Evolutionary conservation across 257 asterid genomes (phyloP).

Genomic region (Cordia subcordata): DNA sequence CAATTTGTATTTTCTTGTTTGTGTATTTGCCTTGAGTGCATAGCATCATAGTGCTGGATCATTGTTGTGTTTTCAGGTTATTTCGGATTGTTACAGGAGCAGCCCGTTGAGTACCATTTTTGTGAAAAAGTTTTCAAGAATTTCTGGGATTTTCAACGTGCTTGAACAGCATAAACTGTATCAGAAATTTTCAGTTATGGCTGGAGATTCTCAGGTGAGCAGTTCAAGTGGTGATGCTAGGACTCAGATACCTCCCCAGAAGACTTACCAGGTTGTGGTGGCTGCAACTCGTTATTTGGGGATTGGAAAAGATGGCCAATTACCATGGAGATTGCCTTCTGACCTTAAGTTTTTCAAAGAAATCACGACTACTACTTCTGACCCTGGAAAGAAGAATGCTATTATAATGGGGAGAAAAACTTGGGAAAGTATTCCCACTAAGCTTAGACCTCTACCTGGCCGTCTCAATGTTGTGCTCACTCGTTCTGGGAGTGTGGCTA

Average conservation of each 20-base stretch:
- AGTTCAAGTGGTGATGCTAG: slow-evolving; percentile 16
- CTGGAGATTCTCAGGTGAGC: slow-evolving; percentile 17
- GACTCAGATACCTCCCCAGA: slow-evolving; percentile 19
- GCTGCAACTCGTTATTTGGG: slow-evolving; percentile 86
- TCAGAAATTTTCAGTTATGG: slow-evolving; percentile 35
- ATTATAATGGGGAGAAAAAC: slow-evolving; percentile 88
- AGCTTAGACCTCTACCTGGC: slow-evolving; percentile 64
- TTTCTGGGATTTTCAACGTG: slow-evolving; percentile 13
- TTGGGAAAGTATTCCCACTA: slow-evolving; percentile 73
- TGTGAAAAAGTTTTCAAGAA: slow-evolving; percentile 9
- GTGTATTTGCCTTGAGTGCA: neutral
- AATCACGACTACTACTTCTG: slow-evolving; percentile 48
- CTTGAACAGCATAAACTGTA: slow-evolving; percentile 15
- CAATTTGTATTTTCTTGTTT: slow-evolving; percentile 1
- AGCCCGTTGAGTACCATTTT: slow-evolving; percentile 17
- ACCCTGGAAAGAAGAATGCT: slow-evolving; percentile 60
- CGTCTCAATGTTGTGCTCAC: slow-evolving; percentile 71
- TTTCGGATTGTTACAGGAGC: slow-evolving; percentile 17
- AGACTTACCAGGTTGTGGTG: slow-evolving; percentile 72
- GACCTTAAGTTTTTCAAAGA: slow-evolving; percentile 77
- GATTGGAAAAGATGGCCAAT: slow-evolving; percentile 67
- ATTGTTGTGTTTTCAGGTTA: slow-evolving; percentile 35
- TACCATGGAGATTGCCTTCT: slow-evolving; percentile 78
- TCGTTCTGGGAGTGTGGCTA: slow-evolving; percentile 37
- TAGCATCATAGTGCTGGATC: slow-evolving; percentile 11